Conservation (phyloP, 768 basidiomycete genomes). For the Mycena indigotica region DNA sequence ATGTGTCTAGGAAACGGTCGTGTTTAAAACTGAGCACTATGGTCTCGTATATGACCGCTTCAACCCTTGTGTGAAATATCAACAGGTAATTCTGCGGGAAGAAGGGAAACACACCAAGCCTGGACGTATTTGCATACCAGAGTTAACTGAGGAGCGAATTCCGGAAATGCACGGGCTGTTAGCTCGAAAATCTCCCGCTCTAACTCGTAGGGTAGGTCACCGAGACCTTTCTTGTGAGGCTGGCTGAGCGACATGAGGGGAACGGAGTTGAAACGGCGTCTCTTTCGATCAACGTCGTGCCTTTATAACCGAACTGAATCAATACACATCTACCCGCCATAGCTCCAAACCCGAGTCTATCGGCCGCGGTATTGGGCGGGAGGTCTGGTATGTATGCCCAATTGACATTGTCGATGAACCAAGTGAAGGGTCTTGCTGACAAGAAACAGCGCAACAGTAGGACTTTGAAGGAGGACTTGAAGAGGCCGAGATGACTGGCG, state of each 20-base stretch:
- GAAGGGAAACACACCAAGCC: constrained; percentile 16
- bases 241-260: not conserved
- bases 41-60: constrained; percentile 1
- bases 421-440: too few species aligned
- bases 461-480: too few species aligned
- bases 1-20: not conserved
- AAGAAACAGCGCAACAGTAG: too few species aligned
- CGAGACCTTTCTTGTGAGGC: not conserved
- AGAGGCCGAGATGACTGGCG: too few species aligned
- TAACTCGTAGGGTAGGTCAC: constrained; percentile 35
- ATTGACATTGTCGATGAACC: too few species aligned
- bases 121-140: constrained; percentile 27
- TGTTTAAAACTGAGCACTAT: not conserved
- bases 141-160: constrained; percentile 28
- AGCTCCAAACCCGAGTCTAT: not conserved
- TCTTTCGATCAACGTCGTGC: not conserved
- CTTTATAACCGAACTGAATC: not conserved
- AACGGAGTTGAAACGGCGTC: constrained; percentile 1
- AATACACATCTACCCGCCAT: not conserved
- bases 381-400: not conserved
- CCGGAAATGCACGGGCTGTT: constrained; percentile 28
- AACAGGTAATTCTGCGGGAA: not conserved
- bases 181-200: constrained; percentile 38
- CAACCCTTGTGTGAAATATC: not conserved
- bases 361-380: not conserved